Percentiles rank a stretch among this genome's conserved stretches.
Conservation (phyloP, 805 yeast species). For the Suhomyces sp. region DNA sequence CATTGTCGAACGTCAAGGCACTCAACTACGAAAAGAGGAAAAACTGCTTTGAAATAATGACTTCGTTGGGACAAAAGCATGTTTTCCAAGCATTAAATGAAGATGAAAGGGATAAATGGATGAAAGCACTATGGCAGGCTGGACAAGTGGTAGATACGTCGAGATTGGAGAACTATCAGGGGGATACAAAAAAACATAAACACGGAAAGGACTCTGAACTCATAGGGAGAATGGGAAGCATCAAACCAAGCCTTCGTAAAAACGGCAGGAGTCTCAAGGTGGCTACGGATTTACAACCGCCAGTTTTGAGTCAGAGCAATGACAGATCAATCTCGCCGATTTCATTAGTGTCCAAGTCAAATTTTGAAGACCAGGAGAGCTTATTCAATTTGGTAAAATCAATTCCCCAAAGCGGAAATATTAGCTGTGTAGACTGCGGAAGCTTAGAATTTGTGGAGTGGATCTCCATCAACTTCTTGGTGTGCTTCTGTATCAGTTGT, state of each 20-base stretch:
- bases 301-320: neutral
- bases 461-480: conserved; percentile 75
- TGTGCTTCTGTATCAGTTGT: conserved; percentile 77
- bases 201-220: neutral
- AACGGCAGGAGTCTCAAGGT: conserved; percentile 1
- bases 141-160: conserved; percentile 40
- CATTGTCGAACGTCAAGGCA: conserved; percentile 61
- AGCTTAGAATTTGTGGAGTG: conserved; percentile 68
- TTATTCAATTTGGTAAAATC: conserved; percentile 39
- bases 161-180: conserved; percentile 5
- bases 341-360: conserved; percentile 21
- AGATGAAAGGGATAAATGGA: conserved; percentile 68
- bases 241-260: neutral
- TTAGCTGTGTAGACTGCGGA: conserved; percentile 78
- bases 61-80: conserved; percentile 63
- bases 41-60: conserved; percentile 71
- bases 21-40: conserved; percentile 45
- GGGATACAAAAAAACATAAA: neutral
- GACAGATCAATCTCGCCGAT: conserved; percentile 29
- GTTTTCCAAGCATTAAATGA: conserved; percentile 72
- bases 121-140: conserved; percentile 58
- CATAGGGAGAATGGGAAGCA: neutral
- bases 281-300: conserved; percentile 1
- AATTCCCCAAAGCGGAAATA: conserved; percentile 51
- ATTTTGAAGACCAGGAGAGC: conserved; percentile 18